Base-by-base conservation (phyloP, 2,329 filamentous ascomycete genomes). In the Exophiala sideris region DNA sequence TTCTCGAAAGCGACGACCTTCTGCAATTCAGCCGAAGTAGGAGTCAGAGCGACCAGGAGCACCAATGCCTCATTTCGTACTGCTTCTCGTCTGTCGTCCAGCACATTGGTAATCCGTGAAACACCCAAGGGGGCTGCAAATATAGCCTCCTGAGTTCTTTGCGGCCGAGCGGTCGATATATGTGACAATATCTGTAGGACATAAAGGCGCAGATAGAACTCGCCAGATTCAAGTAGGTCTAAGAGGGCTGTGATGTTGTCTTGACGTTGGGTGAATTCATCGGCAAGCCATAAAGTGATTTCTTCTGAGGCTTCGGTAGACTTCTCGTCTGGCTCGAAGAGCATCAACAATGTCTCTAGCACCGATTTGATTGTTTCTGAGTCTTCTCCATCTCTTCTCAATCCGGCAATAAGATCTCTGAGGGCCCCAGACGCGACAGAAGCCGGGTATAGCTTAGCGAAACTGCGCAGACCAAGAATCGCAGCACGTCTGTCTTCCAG, bases 241-340 rank as follows among this genome's bases (percentile, higher is more conserved):
- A 99, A 82, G 20, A 99, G 81, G 12, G 94, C 78, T 1, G 89
- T 92, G 58, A 96, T 92, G 70, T 99, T 97, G 73, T 97, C 92
- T 82, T 96, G 91, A 59, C 89, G 86, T 81, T 96, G 91, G 33
- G 94, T 96, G 70, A 99, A 99, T 71, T 97, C 92, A 73, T 99
- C 94, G 50, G 94, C 94, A 55, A 99, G 79, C 91, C 94, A 99
- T 24, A 97, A 77, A 14, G 88, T 88, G 64, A 99, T 95, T 72
- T 99, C 94, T 61, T 97, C 92, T 11, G 92, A 96, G 18, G 55
- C 58, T 76, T 79, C 60, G 61, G 82, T 79, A 66, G 83, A 85
- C 45, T 74, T 75, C 65, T 79, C 78, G 67, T 86, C 81, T 5
- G 83, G 84, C 62, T 82, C 83, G 72, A 97, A 97, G 38, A 99